A percentile compares a stretch with the other conserved stretches of the same genome.
Conservation (phyloP, 805 yeast species). For the Metschnikowia cubensis region DNA sequence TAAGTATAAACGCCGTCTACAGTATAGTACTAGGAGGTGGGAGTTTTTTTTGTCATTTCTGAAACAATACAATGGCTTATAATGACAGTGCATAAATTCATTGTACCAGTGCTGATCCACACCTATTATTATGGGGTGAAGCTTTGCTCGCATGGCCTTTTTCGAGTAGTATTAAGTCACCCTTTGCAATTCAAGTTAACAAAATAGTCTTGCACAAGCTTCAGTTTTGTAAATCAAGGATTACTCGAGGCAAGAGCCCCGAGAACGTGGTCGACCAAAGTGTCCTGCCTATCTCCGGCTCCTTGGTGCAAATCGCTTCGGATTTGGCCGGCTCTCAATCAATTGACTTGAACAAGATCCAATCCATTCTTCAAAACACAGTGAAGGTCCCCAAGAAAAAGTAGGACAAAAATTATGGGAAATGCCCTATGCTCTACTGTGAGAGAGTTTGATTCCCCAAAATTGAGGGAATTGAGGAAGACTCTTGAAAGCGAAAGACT, state of each 20-base stretch:
- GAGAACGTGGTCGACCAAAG: neutral
- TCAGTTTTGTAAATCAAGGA: no score
- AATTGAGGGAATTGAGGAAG: conserved; percentile 81
- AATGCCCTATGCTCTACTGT: conserved; percentile 69
- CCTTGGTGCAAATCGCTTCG: neutral
- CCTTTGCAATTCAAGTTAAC: no score
- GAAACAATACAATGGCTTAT: no score
- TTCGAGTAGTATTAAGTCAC: no score
- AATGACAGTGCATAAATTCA: no score
- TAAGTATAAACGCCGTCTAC: no score
- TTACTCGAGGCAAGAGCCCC: neutral
- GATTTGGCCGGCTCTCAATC: conserved; percentile 7
- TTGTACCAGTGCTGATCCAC: no score
- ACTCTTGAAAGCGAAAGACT: conserved; percentile 28
- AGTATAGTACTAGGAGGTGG: no score
- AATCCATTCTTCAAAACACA: conserved; percentile 41
- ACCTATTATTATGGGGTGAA: no score
- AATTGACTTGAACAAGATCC: conserved; percentile 37
- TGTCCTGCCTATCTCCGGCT: neutral
- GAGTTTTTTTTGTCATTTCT: no score
- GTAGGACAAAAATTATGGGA: conserved; percentile 57
- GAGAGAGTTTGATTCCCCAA: conserved; percentile 83
- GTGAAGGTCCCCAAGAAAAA: conserved; percentile 40
- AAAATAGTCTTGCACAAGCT: no score
- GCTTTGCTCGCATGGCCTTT: no score